Evolutionary conservation across 768 basidiomycete genomes (phyloP).

Genomic region (Boletus fagicola): DNA sequence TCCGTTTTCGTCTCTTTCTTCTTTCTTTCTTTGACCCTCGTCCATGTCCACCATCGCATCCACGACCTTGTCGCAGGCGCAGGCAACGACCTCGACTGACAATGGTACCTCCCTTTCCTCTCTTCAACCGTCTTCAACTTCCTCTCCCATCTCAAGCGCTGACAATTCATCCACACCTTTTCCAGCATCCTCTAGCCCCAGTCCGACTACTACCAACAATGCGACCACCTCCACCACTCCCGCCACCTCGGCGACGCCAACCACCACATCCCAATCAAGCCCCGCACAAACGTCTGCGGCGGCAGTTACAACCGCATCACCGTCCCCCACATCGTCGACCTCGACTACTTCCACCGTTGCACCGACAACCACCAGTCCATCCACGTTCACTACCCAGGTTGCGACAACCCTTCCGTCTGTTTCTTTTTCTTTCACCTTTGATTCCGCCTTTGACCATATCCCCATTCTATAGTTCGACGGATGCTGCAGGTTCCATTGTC

Average conservation of each 20-base stretch:
- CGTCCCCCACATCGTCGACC: not conserved
- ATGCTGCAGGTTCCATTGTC: conserved; percentile 21
- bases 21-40: not conserved
- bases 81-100: conserved; percentile 1
- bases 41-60: conserved; percentile 21
- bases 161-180: conserved; percentile 8
- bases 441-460: not conserved
- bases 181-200: conserved; percentile 1
- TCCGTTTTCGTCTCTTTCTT: not conserved
- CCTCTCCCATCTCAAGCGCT: conserved; percentile 12
- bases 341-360: not conserved
- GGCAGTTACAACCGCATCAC: not conserved
- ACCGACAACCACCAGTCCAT: not conserved
- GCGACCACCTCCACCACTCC: conserved; percentile 2
- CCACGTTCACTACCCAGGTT: conserved; percentile 18
- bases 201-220: not conserved
- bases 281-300: not conserved
- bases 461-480: conserved; percentile 19
- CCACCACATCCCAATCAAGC: not conserved
- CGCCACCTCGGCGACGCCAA: not conserved
- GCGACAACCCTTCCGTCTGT: conserved; percentile 21
- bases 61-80: not conserved
- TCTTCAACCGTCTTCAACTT: not conserved
- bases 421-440: too few species aligned
- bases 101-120: conserved; percentile 24